phyloP scores from a whole-genome alignment of 371 early-diverging fungal species.

The Apophysomyces trapeziformis region DNA sequence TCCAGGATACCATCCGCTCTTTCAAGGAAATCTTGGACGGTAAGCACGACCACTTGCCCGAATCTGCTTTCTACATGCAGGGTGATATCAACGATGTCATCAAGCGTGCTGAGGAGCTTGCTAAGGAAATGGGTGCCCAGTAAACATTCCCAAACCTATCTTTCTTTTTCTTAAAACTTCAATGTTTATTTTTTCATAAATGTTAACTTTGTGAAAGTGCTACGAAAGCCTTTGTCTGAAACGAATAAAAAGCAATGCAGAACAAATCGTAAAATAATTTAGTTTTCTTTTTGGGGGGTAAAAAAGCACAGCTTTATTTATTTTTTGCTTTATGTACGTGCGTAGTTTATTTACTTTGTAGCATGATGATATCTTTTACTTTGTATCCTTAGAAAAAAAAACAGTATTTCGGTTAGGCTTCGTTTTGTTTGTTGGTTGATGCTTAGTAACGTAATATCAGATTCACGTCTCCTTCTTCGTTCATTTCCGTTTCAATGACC shows the following conservation, averaged over 20 bases:
- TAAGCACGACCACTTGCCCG: constrained; percentile 94
- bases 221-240: constrained; percentile 5
- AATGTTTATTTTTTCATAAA: constrained; percentile 1
- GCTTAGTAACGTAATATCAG: constrained; percentile 51
- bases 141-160: constrained; percentile 12
- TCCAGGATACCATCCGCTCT: constrained; percentile 95
- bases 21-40: constrained; percentile 97
- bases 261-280: neutral
- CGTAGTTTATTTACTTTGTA: neutral
- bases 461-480: constrained; percentile 48
- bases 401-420: neutral
- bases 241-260: neutral
- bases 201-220: neutral
- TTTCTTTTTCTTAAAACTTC: neutral
- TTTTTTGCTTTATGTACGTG: neutral
- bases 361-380: no score
- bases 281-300: neutral
- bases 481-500: constrained; percentile 49
- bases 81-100: constrained; percentile 94
- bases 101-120: constrained; percentile 76
- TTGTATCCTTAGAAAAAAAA: no score
- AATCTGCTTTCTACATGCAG: constrained; percentile 96
- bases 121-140: constrained; percentile 34
- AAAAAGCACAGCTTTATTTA: constrained; percentile 1
- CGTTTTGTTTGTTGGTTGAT: neutral